These are phyloP conservation scores for Sesbania bispinosa DNA, from an alignment of 306 rosid species.

Conservation along the genomic window DNA sequence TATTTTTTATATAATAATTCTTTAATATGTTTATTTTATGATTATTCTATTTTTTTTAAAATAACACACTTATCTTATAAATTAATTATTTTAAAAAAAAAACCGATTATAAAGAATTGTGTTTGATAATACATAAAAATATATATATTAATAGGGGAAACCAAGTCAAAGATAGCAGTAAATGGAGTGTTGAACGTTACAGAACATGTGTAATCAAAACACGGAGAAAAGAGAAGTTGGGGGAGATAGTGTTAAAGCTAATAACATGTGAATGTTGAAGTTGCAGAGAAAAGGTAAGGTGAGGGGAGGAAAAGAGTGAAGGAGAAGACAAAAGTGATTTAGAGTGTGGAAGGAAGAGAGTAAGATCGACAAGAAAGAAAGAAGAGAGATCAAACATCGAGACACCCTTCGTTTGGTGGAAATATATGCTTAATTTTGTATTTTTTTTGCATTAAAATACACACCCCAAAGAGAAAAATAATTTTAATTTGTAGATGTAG, in stretches of 20 bases:
- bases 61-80: too few species aligned
- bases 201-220: conserved; percentile 33
- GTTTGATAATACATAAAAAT: too few species aligned
- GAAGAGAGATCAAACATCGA: conserved; percentile 31
- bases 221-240: conserved; percentile 20
- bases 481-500: neutral
- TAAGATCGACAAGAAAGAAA: conserved; percentile 12
- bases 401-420: conserved; percentile 42
- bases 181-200: conserved; percentile 23
- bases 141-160: too few species aligned
- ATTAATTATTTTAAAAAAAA: too few species aligned
- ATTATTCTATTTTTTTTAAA: too few species aligned
- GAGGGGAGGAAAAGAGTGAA: neutral
- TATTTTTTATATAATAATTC: too few species aligned
- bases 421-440: conserved; percentile 34
- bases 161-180: conserved; percentile 34
- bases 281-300: neutral
- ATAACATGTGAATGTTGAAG: neutral
- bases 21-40: too few species aligned
- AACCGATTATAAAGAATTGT: too few species aligned
- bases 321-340: conserved; percentile 1
- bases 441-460: conserved; percentile 20
- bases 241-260: neutral
- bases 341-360: conserved; percentile 23
- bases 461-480: neutral